Evolutionary conservation across 495 filamentous ascomycete species (phyloP), one percentile per base, ranked within the genome.

Genomic region (Chaetomium fimeti): DNA sequence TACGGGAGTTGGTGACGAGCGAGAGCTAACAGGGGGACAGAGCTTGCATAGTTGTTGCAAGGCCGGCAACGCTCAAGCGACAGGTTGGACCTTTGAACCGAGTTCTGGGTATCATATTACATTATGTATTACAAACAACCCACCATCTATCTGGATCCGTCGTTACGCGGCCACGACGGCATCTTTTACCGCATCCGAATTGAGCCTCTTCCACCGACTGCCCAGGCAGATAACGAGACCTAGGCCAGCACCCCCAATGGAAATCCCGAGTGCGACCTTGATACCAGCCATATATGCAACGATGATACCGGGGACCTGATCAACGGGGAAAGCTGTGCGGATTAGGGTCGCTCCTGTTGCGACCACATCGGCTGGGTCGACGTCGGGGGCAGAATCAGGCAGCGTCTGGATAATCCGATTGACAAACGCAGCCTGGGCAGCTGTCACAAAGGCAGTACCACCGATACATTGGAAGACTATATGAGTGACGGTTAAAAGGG

Each of bases 241-340:
- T 3, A 57, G 5, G 0, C 74, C 74, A 0, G 69, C 61, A 0
- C 54, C 58, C 1, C 68, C 81, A 52, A 81, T 76, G 3, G 74
- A 65, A n/a, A 84, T 65, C 0, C 22, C 48, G 22, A 52, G 16
- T 6, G 48, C 48, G 13, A 52, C 48, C 48, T 80, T 82, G 56
- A 89, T 61, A 5, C 84, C 85, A 0, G 61, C 67, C 82, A 87
- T 85, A 71, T 89, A 89, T 5, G 82, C 83, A 3, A 67, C 38
- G 20, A 89, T 49, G n/a, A 89, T 77, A 2, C 77, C 81, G 0
- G 75, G 72, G 2, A 90, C 25, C 36, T 82, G 61, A 0, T 77
- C 72, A 2, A 67, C 59, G 0, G 75, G 45, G 64, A 81, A 75
- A 56, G 75, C 71, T 56, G 48, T 61, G 40, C 70, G 79, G 60